Base-by-base conservation (phyloP, 768 basidiomycete species). In the Russula lepida region DNA sequence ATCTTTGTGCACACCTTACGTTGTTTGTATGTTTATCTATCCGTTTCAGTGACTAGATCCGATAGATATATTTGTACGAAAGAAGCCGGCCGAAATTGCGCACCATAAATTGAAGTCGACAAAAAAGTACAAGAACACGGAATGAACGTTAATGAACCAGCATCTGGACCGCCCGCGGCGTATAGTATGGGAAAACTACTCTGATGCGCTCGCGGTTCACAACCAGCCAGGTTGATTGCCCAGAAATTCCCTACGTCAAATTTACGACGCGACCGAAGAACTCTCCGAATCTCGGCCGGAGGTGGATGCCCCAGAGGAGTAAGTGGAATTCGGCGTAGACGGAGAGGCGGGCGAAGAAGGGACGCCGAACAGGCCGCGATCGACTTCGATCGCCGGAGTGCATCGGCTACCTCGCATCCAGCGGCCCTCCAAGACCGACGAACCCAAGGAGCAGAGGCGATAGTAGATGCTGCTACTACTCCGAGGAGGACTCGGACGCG, bases 111-210 rank as follows among this genome's bases (percentile, higher is more conserved):
- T 50, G 32, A 30, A 43, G 39, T 51, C 17, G 41, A 44, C 32
- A 41, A 33, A 23, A 25, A 23, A 43, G 4, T 6, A 27, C n/a
- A 48, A 30, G 30, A 25, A 28, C 30, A 35, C 30, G 37, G 37
- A 35, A 58, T 43, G n/a, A n/a, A n/a, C n/a, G n/a, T n/a, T n/a
- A n/a, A n/a, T n/a, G 44, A 47, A 47, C 39, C 56, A 47, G 52
- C 15, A 58, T 21, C 28, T 48, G 43, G 56, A 23, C 62, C 56
- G 46, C 62, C 62, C 56, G 61, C 61, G 61, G 61, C 56, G 50
- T 46, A 50, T n/a, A 17, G 17, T 46, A 50, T 25, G 17, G 12
- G 27, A 44, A 41, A 50, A 30, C 44, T 27, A 28, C 23, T 43
- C 17, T 30, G 21, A 48, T 51, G 52, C 33, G 33, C 30, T 21